phyloP scores from a whole-genome alignment of 1,284 basidiomycete genomes.

The Porogramme epimiltina region DNA sequence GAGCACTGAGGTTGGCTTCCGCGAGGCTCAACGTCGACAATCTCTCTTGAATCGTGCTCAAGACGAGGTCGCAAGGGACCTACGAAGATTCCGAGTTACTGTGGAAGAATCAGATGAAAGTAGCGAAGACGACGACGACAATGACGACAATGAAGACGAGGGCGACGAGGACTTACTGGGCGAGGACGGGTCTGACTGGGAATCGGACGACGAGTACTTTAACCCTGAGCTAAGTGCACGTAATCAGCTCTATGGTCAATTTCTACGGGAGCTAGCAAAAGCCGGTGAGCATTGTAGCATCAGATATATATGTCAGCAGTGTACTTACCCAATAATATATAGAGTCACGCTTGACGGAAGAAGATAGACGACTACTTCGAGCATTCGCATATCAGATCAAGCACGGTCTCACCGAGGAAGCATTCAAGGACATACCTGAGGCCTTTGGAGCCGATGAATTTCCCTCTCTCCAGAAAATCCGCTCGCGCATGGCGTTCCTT shows the following conservation, averaged over 20 bases:
- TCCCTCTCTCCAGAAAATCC: neutral
- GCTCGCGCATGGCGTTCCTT: conserved; percentile 14
- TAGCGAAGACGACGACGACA: neutral
- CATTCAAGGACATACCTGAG: neutral
- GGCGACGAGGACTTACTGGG: too few species aligned
- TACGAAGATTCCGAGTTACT: too few species aligned
- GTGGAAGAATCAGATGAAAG: neutral
- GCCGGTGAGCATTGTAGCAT: neutral
- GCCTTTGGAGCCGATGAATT: neutral
- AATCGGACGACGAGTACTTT: neutral
- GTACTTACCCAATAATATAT: neutral
- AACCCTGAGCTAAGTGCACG: neutral
- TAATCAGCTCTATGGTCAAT: neutral
- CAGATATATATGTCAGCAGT: too few species aligned
- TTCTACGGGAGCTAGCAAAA: neutral
- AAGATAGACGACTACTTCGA: neutral
- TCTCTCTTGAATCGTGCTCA: too few species aligned
- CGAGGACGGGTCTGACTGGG: too few species aligned
- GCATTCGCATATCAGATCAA: neutral
- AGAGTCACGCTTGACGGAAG: neutral
- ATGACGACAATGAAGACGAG: too few species aligned
- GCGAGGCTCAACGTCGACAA: too few species aligned
- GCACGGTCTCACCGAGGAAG: neutral
- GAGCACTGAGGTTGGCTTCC: too few species aligned
- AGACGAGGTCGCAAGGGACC: too few species aligned